Base-by-base conservation (phyloP, 2,329 filamentous ascomycete genomes). In the Cordyceps cateniannulata region DNA sequence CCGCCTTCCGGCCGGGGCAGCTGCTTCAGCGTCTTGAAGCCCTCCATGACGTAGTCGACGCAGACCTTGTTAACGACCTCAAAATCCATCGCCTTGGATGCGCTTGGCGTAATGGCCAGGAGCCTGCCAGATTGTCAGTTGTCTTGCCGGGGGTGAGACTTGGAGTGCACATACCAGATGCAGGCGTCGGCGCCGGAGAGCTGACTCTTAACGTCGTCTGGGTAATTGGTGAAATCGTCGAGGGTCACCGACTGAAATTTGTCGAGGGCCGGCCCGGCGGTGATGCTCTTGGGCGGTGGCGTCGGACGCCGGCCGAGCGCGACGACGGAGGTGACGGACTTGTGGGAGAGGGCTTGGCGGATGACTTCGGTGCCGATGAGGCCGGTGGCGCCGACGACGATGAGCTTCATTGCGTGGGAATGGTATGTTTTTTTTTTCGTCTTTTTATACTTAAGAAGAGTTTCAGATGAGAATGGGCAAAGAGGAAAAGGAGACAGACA, bases 281-380 rank as follows among this genome's bases (percentile, higher is more conserved):
- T 59, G 2, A 66, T 22, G 5, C 65, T 66, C 3, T 65, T 64
- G 0, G 75, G 71, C 0, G 20, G 50, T 12, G 32, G 20, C 3
- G 75, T 70, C 12, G 73, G 66, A 25, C 72, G 72, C 2, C 79
- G 77, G 5, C 71, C 72, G 12, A 81, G 64, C 2, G 74, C 77
- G 12, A 81, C 65, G 24, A 81, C 65, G 9, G 73, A 72, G 0
- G 73, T 75, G 58, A 81, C 69, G 6, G 68, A 63, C 0, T 71
- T 69, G 32, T 67, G 66, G 4, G 63, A 65, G 6, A 80, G 66
- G 24, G 74, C 74, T 57, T 79, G 77, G 14, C 76, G 76, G 50
- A 81, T 64, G 27, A 81, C 62, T 58, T 80, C 78, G 40, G 65
- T 71, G 42, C 69, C 78, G 2, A 80, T 69, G 45, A 73, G 76